Base-by-base conservation (phyloP, 202 grass and related monocot species). In the Zoysia matrella region DNA sequence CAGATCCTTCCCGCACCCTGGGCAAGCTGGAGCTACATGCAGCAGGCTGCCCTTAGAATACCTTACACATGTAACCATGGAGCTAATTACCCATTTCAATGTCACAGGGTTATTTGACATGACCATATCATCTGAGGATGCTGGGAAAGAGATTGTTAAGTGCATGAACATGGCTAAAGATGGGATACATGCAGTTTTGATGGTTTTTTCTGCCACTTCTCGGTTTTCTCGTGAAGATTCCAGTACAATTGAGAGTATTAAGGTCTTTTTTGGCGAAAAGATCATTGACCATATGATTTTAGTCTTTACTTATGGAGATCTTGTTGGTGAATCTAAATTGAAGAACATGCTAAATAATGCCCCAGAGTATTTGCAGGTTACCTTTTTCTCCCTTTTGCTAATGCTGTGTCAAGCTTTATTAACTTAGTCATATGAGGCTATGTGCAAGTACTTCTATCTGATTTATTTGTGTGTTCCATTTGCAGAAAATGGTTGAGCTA, bases 181-280 rank as follows among this genome's bases (percentile, higher is more conserved):
- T 87, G 92, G 92, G 15, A 98, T 98, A 79, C 92, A 98, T 82
- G 92, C 92, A 6, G 82, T 98, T 71, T 73, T 98, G 45, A 91
- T 94, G 82, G 95, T 98, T 87, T 98, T 98, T 77, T 91, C 90
- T 82, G 87, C 88, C 61, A 89, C 82, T 71, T 66, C 82, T 80
- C 88, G 90, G 50, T 94, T 98, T 78, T 90, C 92, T 77, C 71
- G 64, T 77, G 92, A 94, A 86, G 88, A 91, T 88, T 78, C 86
- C 41, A 85, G 86, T 69, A 89, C 92, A 11, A 87, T 98, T 74
- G 90, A 98, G 82, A 88, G 73, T 30, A 88, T 98, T 46, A 91
- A 93, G 48, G 88, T 70, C 30, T 98, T 98, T 51, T 98, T 94
- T 15, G 22, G 22, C 22, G 22, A 22, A 22, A 22, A 22, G 22